Base-by-base conservation (phyloP, 106 monocot genomes). In the Gastrodia elata region DNA sequence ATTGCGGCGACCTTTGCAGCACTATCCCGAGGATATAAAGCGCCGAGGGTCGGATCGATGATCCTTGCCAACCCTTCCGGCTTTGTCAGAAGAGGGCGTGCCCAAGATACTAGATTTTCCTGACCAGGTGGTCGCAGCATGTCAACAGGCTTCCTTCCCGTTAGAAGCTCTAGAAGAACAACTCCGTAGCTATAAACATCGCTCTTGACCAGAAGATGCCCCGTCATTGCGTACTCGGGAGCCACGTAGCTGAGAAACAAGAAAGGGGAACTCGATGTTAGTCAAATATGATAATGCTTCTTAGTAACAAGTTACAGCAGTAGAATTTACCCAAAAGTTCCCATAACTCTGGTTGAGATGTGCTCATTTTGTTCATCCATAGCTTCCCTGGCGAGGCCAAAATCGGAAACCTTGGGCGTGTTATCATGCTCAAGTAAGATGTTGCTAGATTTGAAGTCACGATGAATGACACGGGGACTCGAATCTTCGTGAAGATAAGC, bases 101-200 rank as follows among this genome's bases (percentile, higher is more conserved):
- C 94, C 94, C 94, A 94, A 38, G 81, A 72, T 9, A 94, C 94
- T 8, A 94, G 75, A 64, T 88, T 94, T 80, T 94, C 94, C 78
- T 91, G 94, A 20, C 94, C 94, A 0, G 85, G 71, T 13, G 94
- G 88, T 41, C 72, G 84, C 20, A 78, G 69, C 94, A 94, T 91
- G 77, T 94, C 87, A 0, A 94, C 84, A 25, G 94, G 94, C 73
- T 91, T 94, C 49, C 91, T 84, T 20, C 94, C 91, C 0, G 91
- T 91, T 8, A 94, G 81, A 64, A 94, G 84, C 81, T 94, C 94
- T 26, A 94, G 91, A 74, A 94, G 83, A 13, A 94, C 94, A 9
- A 94, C 94, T 24, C 94, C 94, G n/a, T 89, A 94, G 81, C 94
- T 94, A 75, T 94, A 94, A 13, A 94, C 94, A 74, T 94, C 94